phyloP scores from a whole-genome alignment of 345 rosid species.

The Carallia pectinifolia region DNA sequence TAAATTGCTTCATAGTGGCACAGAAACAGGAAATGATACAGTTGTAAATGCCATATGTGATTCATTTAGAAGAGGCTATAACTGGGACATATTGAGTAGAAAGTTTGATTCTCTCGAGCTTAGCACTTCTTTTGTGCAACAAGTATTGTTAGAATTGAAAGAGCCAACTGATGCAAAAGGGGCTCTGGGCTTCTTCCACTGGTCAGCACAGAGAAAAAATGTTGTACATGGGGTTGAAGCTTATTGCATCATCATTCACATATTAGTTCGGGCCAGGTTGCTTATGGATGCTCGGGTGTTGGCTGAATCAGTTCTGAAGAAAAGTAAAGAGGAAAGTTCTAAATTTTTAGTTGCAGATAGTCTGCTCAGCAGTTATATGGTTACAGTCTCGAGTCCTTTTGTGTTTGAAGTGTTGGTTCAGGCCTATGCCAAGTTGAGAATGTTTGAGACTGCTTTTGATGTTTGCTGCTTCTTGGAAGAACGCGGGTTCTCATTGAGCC shows the following conservation, averaged over 20 bases:
- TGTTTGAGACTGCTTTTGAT: constrained; percentile 55
- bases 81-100: constrained; percentile 55
- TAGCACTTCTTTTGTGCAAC: constrained; percentile 36
- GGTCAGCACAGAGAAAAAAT: constrained; percentile 53
- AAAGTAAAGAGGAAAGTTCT: constrained; percentile 13
- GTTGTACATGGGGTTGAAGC: constrained; percentile 46
- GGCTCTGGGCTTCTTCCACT: constrained; percentile 74
- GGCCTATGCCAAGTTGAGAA: constrained; percentile 60
- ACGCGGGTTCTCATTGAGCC: constrained; percentile 50
- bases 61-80: constrained; percentile 29
- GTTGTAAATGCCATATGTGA: constrained; percentile 16
- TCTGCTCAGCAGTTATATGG: constrained; percentile 43
- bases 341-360: constrained; percentile 43
- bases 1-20: constrained; percentile 9
- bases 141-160: constrained; percentile 59
- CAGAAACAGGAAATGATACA: background rate
- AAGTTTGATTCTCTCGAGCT: constrained; percentile 38
- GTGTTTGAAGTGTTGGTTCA: constrained; percentile 72
- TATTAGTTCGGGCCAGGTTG: constrained; percentile 52
- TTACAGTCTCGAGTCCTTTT: constrained; percentile 40
- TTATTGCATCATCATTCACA: constrained; percentile 55
- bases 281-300: constrained; percentile 61
- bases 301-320: constrained; percentile 52
- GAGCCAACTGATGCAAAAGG: constrained; percentile 58
- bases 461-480: constrained; percentile 46